Conservation (phyloP, 2,329 filamentous ascomycete genomes). For the Bipolaris oryzae region DNA sequence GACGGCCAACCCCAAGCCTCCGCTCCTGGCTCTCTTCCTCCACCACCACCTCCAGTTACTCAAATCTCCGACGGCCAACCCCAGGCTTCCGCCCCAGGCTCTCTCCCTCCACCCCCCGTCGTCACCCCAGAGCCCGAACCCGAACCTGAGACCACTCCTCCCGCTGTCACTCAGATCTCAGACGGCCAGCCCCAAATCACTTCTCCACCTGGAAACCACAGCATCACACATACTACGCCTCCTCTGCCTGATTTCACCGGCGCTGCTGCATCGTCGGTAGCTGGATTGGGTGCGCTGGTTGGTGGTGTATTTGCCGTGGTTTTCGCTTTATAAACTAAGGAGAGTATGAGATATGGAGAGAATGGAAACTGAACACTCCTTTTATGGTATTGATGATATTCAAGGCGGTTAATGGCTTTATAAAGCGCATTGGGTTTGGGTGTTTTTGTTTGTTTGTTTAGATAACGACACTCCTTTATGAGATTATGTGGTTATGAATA, state of each 20-base stretch:
- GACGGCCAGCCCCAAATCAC: constrained; percentile 25
- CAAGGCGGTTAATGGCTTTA: no score
- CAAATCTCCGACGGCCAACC: constrained; percentile 33
- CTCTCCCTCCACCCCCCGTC: constrained; percentile 14
- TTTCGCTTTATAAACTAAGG: no score
- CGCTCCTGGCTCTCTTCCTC: not conserved
- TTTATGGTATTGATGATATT: no score
- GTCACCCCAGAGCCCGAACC: constrained; percentile 33
- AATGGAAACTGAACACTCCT: no score
- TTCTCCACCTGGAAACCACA: constrained; percentile 13
- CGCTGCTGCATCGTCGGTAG: constrained; percentile 26
- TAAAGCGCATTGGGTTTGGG: no score
- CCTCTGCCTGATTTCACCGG: constrained; percentile 36
- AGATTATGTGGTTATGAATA: no score
- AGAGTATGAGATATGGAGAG: no score
- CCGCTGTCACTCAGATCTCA: constrained; percentile 32
- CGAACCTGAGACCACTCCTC: constrained; percentile 29
- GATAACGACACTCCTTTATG: no score
- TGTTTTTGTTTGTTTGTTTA: no score
- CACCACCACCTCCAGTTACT: constrained; percentile 5
- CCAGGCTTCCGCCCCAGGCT: constrained; percentile 12
- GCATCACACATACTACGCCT: constrained; percentile 19
- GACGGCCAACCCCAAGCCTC: constrained; percentile 31
- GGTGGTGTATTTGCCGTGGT: no score
- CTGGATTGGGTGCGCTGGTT: constrained; percentile 30